phyloP scores from a whole-genome alignment of 1,139 yeast genomes.

The Magnusiomyces tetraspermus region DNA sequence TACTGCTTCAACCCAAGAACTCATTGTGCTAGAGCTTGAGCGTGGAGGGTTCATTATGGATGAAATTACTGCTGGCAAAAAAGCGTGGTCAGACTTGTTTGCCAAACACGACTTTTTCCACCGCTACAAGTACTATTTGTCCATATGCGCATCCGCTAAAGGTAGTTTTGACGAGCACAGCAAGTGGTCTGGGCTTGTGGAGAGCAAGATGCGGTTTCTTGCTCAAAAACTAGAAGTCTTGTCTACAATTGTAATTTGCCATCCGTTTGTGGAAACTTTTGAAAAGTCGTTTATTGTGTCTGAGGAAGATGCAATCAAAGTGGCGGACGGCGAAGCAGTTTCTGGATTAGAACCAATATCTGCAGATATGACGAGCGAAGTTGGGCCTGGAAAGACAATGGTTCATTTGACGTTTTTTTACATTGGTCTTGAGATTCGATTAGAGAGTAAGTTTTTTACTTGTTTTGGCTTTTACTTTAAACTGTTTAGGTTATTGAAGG shows the following conservation, averaged over 20 bases:
- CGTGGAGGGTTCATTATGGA: constrained; percentile 66
- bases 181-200: constrained; percentile 89
- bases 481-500: not conserved
- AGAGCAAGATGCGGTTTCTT: constrained; percentile 69
- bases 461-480: not conserved
- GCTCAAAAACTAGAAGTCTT: constrained; percentile 73
- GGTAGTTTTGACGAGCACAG: constrained; percentile 70
- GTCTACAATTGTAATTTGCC: constrained; percentile 72
- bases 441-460: constrained; percentile 32
- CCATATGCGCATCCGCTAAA: constrained; percentile 68
- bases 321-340: constrained; percentile 39
- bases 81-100: constrained; percentile 67
- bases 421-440: constrained; percentile 64
- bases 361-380: constrained; percentile 26
- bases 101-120: constrained; percentile 72
- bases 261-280: constrained; percentile 79
- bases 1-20: constrained; percentile 72
- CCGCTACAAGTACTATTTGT: constrained; percentile 75
- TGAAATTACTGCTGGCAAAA: constrained; percentile 55
- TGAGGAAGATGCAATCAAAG: constrained; percentile 44
- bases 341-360: constrained; percentile 14
- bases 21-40: constrained; percentile 63
- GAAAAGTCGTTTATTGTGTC: constrained; percentile 46
- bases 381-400: constrained; percentile 27
- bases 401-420: constrained; percentile 67